Evolutionary conservation across 2,329 filamentous ascomycete species (phyloP).

Genomic region (Hymenoscyphus repandus): DNA sequence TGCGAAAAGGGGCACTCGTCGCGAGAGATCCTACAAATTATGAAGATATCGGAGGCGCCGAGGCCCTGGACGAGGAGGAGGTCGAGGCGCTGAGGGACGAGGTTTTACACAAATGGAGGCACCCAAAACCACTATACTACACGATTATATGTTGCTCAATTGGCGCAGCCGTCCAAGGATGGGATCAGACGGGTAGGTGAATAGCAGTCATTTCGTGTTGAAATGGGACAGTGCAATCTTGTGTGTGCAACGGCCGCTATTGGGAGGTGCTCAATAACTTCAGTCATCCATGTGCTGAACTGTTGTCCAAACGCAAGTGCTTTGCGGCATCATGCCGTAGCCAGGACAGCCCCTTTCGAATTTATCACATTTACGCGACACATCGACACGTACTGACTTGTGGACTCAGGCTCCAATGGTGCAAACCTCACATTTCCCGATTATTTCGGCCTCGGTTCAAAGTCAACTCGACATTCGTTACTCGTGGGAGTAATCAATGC

Average conservation of each 20-base stretch:
- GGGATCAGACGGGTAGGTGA: slow-evolving; percentile 24
- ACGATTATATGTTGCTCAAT: slow-evolving; percentile 64
- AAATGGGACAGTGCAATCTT: no score
- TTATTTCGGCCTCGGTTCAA: slow-evolving; percentile 45
- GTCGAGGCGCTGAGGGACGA: slow-evolving; percentile 56
- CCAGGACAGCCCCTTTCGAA: no score
- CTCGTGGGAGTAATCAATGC: slow-evolving; percentile 62
- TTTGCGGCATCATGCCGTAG: neutral
- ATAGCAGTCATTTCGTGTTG: no score
- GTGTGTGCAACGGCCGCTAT: no score
- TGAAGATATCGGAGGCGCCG: slow-evolving; percentile 51
- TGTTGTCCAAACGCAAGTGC: neutral
- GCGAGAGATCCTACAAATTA: slow-evolving; percentile 63
- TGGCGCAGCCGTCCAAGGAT: slow-evolving; percentile 56
- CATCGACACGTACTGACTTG: neutral
- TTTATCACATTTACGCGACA: neutral
- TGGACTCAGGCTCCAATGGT: slow-evolving; percentile 42
- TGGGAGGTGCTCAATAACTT: no score
- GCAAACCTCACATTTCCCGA: slow-evolving; percentile 36
- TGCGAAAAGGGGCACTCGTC: slow-evolving; percentile 67
- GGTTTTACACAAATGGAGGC: slow-evolving; percentile 61
- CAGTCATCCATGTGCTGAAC: no score
- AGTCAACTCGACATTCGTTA: slow-evolving; percentile 7
- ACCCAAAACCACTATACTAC: slow-evolving; percentile 57
- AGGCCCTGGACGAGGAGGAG: slow-evolving; percentile 55